A percentile compares a stretch with the other conserved stretches of the same genome.
These are phyloP conservation scores for Astrothelium macrocarpum DNA, from an alignment of 495 filamentous ascomycete genomes.

Conservation along the genomic window DNA sequence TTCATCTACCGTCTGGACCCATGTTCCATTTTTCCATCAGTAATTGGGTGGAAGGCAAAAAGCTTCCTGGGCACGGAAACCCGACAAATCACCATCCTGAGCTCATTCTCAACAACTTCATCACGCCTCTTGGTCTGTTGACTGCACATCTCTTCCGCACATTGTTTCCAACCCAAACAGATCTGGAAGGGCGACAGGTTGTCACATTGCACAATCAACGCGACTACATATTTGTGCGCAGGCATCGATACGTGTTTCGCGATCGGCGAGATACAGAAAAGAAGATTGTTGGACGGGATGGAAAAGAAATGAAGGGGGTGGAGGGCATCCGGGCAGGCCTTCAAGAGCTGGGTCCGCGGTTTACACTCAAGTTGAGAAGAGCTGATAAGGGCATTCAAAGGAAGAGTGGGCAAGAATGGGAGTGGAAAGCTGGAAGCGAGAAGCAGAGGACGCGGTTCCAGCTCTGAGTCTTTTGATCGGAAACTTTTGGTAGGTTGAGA, in stretches of 20 bases:
- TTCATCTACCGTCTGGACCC: constrained; percentile 75
- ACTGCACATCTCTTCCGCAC: constrained; percentile 76
- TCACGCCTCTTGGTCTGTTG: constrained; percentile 83
- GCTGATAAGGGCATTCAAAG: constrained; percentile 84
- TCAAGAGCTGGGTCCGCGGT: constrained; percentile 75
- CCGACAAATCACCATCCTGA: constrained; percentile 86
- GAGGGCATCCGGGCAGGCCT: constrained; percentile 74
- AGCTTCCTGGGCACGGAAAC: constrained; percentile 77
- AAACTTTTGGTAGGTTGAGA: no score
- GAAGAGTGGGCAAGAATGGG: constrained; percentile 77
- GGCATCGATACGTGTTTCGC: constrained; percentile 86
- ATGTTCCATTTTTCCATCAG: constrained; percentile 79
- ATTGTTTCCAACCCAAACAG: constrained; percentile 73
- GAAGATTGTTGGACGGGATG: constrained; percentile 70
- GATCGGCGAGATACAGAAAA: constrained; percentile 81
- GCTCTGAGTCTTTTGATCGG: neutral
- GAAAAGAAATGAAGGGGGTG: constrained; percentile 74
- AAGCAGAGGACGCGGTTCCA: constrained; percentile 79
- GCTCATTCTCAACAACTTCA: constrained; percentile 90
- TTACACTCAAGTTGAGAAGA: constrained; percentile 80
- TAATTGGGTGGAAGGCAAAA: constrained; percentile 78
- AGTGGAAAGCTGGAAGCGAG: constrained; percentile 91
- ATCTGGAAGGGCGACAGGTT: constrained; percentile 74
- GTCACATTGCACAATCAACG: constrained; percentile 91
- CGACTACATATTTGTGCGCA: constrained; percentile 87